These are phyloP conservation scores for Clitoria ternatea DNA, from an alignment of 306 rosid species.

Conservation along the genomic window DNA sequence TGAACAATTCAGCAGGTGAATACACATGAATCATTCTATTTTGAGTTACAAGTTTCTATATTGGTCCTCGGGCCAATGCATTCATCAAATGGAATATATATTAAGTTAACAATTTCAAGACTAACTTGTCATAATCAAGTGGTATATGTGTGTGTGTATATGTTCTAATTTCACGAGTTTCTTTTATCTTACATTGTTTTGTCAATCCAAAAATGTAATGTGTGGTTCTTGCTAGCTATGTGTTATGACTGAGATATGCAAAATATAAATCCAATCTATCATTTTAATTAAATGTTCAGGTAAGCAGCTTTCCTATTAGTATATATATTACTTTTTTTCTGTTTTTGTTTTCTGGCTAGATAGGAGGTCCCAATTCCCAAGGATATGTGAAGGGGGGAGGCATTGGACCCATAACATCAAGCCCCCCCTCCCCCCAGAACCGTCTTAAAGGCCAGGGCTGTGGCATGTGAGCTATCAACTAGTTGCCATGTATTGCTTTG, in stretches of 20 bases:
- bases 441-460: neutral
- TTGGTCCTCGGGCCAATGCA: neutral
- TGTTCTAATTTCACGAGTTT: neutral
- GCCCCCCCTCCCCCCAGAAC: neutral
- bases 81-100: neutral
- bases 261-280: neutral
- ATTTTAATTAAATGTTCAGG: neutral
- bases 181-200: neutral
- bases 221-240: neutral
- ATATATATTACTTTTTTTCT: neutral
- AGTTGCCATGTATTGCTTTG: constrained; percentile 4
- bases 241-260: neutral
- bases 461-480: neutral
- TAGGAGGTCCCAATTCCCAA: neutral
- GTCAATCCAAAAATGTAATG: neutral
- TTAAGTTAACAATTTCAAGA: neutral
- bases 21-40: neutral
- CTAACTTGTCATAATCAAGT: neutral
- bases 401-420: neutral
- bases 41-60: neutral
- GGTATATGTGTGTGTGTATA: neutral
- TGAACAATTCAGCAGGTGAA: constrained; percentile 99
- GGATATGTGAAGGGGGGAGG: neutral
- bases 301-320: neutral
- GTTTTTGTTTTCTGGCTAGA: neutral